Conservation (phyloP, 148 eudicot genomes). For the Spergularia marina region DNA sequence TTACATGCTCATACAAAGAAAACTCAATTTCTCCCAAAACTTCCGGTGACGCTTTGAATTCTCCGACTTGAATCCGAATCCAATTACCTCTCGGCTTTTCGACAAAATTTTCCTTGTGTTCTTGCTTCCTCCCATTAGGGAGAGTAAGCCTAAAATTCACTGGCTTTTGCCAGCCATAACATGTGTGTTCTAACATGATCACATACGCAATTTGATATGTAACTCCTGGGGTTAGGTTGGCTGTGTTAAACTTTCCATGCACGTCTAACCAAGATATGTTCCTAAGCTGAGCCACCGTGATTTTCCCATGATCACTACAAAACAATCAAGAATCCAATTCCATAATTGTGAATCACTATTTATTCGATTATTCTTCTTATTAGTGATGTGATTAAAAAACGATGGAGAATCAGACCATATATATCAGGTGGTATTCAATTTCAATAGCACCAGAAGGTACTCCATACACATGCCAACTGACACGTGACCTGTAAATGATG, state of each 20-base stretch:
- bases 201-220: slow-evolving; percentile 47
- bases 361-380: no score
- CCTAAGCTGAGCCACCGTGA: slow-evolving; percentile 48
- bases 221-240: slow-evolving; percentile 42
- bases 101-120: slow-evolving; percentile 43
- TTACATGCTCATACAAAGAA: slow-evolving; percentile 57
- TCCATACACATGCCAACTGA: no score
- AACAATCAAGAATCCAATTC: no score
- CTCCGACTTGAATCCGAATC: slow-evolving; percentile 60
- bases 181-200: slow-evolving; percentile 45
- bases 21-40: slow-evolving; percentile 53
- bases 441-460: no score
- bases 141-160: slow-evolving; percentile 57
- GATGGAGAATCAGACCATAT: no score
- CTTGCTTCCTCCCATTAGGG: slow-evolving; percentile 58
- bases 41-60: slow-evolving; percentile 32
- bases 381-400: no score
- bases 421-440: no score
- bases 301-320: slow-evolving; percentile 37
- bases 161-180: slow-evolving; percentile 66
- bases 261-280: slow-evolving; percentile 75
- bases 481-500: no score
- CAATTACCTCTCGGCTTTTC: slow-evolving; percentile 57
- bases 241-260: slow-evolving; percentile 49
- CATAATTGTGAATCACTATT: no score